Percentiles rank a stretch among this genome's conserved stretches.
These are phyloP conservation scores for Metahyphopichia silvanorum DNA, from an alignment of 805 yeast species.

Conservation along the genomic window DNA sequence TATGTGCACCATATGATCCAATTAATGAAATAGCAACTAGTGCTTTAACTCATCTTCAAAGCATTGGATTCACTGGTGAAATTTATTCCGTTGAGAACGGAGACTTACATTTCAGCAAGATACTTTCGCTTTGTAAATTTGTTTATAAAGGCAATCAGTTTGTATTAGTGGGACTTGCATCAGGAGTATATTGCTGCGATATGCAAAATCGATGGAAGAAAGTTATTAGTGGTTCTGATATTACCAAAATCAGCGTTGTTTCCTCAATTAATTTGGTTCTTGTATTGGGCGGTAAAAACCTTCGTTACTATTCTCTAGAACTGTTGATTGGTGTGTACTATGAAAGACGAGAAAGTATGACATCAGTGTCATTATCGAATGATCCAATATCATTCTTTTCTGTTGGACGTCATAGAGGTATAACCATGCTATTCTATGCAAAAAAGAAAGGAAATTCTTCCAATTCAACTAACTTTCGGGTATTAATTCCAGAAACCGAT, in stretches of 20 bases:
- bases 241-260: conserved; percentile 60
- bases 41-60: conserved; percentile 15
- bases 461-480: conserved; percentile 50
- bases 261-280: conserved; percentile 54
- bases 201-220: conserved; percentile 53
- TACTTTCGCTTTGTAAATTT: conserved; percentile 46
- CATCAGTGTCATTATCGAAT: conserved; percentile 49
- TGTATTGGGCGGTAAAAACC: conserved; percentile 53
- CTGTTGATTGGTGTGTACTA: conserved; percentile 59
- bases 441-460: conserved; percentile 48
- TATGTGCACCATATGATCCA: conserved; percentile 51
- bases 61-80: conserved; percentile 21
- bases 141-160: conserved; percentile 43
- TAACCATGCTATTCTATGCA: conserved; percentile 55
- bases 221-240: conserved; percentile 49
- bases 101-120: conserved; percentile 28
- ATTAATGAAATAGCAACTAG: conserved; percentile 32
- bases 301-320: conserved; percentile 63
- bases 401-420: conserved; percentile 65
- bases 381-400: conserved; percentile 56
- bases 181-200: conserved; percentile 61
- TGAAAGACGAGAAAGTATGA: conserved; percentile 32
- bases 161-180: conserved; percentile 55
- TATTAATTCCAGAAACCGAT: conserved; percentile 54
- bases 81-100: conserved; percentile 18